Evolutionary conservation across 768 basidiomycete genomes (phyloP), one percentile per base, ranked within the genome.

Genomic region (Panaeolus papilionaceus): DNA sequence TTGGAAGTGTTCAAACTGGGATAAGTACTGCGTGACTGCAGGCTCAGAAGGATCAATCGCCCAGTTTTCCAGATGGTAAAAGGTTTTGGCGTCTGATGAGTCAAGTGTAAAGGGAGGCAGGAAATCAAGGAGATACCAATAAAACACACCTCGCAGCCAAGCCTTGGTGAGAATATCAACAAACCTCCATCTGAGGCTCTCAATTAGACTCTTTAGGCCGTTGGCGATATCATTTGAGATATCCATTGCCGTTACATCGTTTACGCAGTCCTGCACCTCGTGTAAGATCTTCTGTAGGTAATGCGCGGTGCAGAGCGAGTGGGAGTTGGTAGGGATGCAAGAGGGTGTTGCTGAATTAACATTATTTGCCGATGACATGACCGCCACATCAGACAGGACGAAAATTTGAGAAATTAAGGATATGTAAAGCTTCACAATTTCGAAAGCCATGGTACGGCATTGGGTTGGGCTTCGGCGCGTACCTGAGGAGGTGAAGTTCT

Each of bases 41-140:
- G 87, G 82, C 62, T 89, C 86, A 4, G 81, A 78, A 1, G 87
- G 79, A 67, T 86, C 89, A 0, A 87, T 82, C 1, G 84, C 79
- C 95, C 96, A 99, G 10, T 86, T 86, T 73, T 99, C 98, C 37
- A 99, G 84, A 62, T 89, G 81, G 76, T 95, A 91, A 72, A 99
- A 92, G 23, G 90, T 75, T 18, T 64, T 64, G 0, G 75, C 72
- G 67, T 76, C 75, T 66, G 47, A 11, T 33, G 64, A 11, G 2
- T 14, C 11, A 40, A 45, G 10, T 16, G 20, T 64, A 12, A 12
- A 49, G 49, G 62, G 16, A 38, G 7, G 54, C 39, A n/a, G 54
- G n/a, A 33, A 37, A 40, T 37, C 1, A 38, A 42, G 8, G 3
- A 63, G 3, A 26, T 78, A 10, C 5, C 1, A 20, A 49, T 12